Percentiles rank a stretch among this genome's conserved stretches.
Conservation (phyloP, 139 green algal species). For the Microglena sp. region DNA sequence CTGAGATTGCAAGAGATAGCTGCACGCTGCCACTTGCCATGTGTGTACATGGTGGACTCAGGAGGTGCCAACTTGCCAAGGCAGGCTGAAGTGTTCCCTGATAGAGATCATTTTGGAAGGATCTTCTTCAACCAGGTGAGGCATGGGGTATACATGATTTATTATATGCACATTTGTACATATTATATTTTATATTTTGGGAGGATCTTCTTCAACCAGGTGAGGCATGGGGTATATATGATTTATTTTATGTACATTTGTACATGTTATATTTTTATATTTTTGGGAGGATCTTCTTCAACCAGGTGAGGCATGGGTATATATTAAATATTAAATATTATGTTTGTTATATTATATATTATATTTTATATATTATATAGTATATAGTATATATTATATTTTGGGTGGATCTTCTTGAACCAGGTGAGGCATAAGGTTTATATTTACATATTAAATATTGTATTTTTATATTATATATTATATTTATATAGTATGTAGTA, state of each 20-base stretch:
- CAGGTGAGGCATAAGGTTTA: constrained; percentile 53
- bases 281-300: constrained; percentile 89
- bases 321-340: background rate
- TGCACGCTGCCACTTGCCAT: constrained; percentile 71
- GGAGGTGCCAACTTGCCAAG: constrained; percentile 85
- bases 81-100: constrained; percentile 86
- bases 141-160: background rate
- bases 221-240: background rate
- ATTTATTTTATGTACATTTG: too few species aligned
- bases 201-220: constrained; percentile 84
- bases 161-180: too few species aligned
- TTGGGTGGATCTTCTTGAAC: constrained; percentile 58
- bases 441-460: too few species aligned
- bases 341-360: too few species aligned
- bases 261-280: too few species aligned
- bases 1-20: constrained; percentile 86
- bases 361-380: too few species aligned
- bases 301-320: constrained; percentile 37
- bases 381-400: too few species aligned
- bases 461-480: too few species aligned
- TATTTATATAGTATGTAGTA: too few species aligned
- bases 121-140: constrained; percentile 82
- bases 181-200: too few species aligned
- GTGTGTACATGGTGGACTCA: constrained; percentile 88
- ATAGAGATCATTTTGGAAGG: constrained; percentile 86